Percentiles rank a stretch among this genome's conserved stretches.
phyloP scores from a whole-genome alignment of 2,329 filamentous ascomycete species.

The Hypoxylon sp. region DNA sequence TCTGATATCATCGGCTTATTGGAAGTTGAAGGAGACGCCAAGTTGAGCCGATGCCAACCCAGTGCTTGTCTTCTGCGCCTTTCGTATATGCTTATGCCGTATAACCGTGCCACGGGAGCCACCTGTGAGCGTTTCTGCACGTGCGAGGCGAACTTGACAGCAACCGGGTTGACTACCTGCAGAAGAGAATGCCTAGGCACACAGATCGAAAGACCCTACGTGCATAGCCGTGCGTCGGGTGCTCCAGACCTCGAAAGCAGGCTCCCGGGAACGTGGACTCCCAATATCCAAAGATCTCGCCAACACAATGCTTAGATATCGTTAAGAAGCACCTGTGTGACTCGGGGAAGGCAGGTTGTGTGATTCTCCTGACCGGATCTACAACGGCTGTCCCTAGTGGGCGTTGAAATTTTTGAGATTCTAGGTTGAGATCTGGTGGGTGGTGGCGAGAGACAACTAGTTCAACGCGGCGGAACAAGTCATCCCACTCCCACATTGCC shows the following conservation, averaged over 20 bases:
- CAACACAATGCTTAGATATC: conserved; percentile 1
- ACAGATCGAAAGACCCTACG: conserved; percentile 35
- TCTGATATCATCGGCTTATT: conserved; percentile 1
- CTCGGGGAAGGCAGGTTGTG: background rate
- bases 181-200: conserved; percentile 2
- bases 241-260: conserved; percentile 10
- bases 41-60: conserved; percentile 1
- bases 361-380: conserved; percentile 16
- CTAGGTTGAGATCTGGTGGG: background rate
- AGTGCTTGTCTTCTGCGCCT: background rate
- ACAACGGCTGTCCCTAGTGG: conserved; percentile 14
- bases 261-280: conserved; percentile 24
- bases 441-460: conserved; percentile 10
- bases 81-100: conserved; percentile 33
- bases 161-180: too few relatives aligned
- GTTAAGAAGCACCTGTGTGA: background rate
- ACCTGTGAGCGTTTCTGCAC: conserved; percentile 15
- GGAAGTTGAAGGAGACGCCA: background rate
- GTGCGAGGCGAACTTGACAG: conserved; percentile 9
- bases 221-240: conserved; percentile 24
- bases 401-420: background rate
- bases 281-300: conserved; percentile 18
- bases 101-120: conserved; percentile 29
- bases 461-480: background rate
- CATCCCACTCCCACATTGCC: background rate